Conservation (phyloP, 2,329 filamentous ascomycete genomes). For the Colletotrichum sp. region DNA sequence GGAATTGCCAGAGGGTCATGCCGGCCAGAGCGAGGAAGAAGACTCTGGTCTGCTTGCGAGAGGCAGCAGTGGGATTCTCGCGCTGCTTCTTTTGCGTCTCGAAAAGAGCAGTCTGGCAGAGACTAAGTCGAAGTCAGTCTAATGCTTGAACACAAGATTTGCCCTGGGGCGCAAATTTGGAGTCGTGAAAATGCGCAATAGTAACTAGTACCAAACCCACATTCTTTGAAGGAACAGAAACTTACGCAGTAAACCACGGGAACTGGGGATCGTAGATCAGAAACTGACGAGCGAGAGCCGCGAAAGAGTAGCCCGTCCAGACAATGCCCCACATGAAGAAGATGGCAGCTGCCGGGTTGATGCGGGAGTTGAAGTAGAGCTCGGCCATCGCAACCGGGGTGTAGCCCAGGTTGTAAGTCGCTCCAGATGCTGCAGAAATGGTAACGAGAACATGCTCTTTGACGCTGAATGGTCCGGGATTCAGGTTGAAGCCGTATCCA, state of each 20-base stretch:
- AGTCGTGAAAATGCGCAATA: neutral
- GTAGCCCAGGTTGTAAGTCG: slow-evolving; percentile 48
- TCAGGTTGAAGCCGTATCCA: slow-evolving; percentile 53
- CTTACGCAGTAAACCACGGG: slow-evolving; percentile 14
- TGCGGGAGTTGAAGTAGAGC: slow-evolving; percentile 58
- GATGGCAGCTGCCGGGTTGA: slow-evolving; percentile 59
- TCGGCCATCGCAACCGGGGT: slow-evolving; percentile 47
- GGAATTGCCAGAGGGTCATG: slow-evolving; percentile 40
- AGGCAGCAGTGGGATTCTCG: slow-evolving; percentile 51
- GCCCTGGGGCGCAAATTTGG: neutral
- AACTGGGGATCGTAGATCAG: slow-evolving; percentile 62
- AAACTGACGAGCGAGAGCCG: slow-evolving; percentile 61
- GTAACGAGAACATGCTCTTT: slow-evolving; percentile 56
- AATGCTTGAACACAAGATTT: neutral
- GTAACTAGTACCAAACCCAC: neutral
- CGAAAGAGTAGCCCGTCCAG: slow-evolving; percentile 64
- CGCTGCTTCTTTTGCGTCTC: slow-evolving; percentile 60
- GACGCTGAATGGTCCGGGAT: slow-evolving; percentile 48
- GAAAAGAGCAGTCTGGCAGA: slow-evolving; percentile 62
- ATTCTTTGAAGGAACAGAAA: neutral
- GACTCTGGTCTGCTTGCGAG: slow-evolving; percentile 59
- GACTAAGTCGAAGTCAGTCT: slow-evolving; percentile 21
- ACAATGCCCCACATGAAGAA: slow-evolving; percentile 66
- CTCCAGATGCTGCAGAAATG: slow-evolving; percentile 55
- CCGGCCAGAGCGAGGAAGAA: slow-evolving; percentile 60